Conservation (phyloP, 1,139 yeast genomes). For the Arxiozyma telluris region DNA sequence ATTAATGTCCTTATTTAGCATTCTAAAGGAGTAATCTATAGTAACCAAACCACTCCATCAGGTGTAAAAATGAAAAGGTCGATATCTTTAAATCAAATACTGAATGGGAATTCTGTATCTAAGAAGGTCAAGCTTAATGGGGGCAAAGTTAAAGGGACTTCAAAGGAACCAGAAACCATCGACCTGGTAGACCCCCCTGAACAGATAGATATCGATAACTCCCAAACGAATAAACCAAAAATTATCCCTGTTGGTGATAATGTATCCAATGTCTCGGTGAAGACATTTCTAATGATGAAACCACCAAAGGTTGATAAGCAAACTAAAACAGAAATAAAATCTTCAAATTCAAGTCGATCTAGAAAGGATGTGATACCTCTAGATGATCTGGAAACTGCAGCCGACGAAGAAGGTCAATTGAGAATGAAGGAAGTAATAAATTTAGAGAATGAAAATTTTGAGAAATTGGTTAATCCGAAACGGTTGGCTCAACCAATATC, state of each 20-base stretch:
- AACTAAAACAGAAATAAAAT: not conserved
- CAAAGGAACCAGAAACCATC: not conserved
- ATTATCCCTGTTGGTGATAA: conserved; percentile 8
- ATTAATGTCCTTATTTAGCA: too few species aligned
- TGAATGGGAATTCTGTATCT: conserved; percentile 1
- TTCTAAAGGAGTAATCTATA: not conserved
- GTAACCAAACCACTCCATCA: not conserved
- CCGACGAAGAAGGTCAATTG: not conserved
- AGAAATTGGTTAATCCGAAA: conserved; percentile 7
- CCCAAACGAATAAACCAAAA: conserved; percentile 6
- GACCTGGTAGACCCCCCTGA: not conserved
- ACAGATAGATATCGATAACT: not conserved
- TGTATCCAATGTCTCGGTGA: conserved; percentile 12
- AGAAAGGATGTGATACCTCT: conserved; percentile 1
- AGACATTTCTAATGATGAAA: conserved; percentile 16
- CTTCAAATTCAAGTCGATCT: not conserved
- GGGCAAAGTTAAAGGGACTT: not conserved
- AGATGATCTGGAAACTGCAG: conserved; percentile 3
- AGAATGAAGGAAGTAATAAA: conserved; percentile 2
- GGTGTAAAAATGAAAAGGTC: not conserved
- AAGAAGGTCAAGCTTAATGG: not conserved
- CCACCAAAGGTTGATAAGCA: conserved; percentile 3
- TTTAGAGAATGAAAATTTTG: conserved; percentile 3
- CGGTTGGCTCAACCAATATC: conserved; percentile 6
- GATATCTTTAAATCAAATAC: conserved; percentile 2